These are phyloP conservation scores for Termitomyces sp. DNA, from an alignment of 768 basidiomycete genomes.

Conservation along the genomic window DNA sequence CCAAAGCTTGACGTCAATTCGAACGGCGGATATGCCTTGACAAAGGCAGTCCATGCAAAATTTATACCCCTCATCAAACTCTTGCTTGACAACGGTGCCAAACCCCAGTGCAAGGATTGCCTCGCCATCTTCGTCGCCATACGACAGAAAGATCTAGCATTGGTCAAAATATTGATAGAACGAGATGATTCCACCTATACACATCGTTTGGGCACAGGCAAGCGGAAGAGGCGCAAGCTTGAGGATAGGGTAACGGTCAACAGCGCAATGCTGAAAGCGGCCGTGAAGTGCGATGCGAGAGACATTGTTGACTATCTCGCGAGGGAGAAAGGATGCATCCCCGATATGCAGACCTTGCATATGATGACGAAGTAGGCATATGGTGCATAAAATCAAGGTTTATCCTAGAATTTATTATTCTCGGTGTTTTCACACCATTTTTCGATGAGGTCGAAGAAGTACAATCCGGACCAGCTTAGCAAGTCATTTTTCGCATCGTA, in stretches of 20 bases:
- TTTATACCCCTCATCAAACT: constrained; percentile 64
- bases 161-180: constrained; percentile 79
- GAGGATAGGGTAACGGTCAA: constrained; percentile 55
- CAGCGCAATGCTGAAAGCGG: constrained; percentile 56
- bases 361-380: constrained; percentile 13
- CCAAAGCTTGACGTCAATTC: constrained; percentile 52
- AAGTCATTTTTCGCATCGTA: constrained; percentile 11
- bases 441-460: neutral
- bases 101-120: constrained; percentile 53
- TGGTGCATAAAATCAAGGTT: neutral
- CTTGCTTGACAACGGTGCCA: constrained; percentile 68
- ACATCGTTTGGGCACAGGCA: constrained; percentile 18
- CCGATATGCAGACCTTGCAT: constrained; percentile 62
- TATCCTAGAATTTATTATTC: neutral
- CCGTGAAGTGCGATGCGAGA: constrained; percentile 58
- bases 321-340: constrained; percentile 65
- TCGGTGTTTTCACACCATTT: neutral
- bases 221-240: constrained; percentile 45
- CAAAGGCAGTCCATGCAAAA: constrained; percentile 65
- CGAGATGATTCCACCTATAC: constrained; percentile 23
- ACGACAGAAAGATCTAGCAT: constrained; percentile 53
- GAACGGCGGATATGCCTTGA: constrained; percentile 77
- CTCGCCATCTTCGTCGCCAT: constrained; percentile 79
- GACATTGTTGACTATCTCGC: constrained; percentile 72
- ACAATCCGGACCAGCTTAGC: neutral